These are phyloP conservation scores for Coemansia sp. DNA, from an alignment of 192 early-diverging fungal genomes.

Conservation along the genomic window DNA sequence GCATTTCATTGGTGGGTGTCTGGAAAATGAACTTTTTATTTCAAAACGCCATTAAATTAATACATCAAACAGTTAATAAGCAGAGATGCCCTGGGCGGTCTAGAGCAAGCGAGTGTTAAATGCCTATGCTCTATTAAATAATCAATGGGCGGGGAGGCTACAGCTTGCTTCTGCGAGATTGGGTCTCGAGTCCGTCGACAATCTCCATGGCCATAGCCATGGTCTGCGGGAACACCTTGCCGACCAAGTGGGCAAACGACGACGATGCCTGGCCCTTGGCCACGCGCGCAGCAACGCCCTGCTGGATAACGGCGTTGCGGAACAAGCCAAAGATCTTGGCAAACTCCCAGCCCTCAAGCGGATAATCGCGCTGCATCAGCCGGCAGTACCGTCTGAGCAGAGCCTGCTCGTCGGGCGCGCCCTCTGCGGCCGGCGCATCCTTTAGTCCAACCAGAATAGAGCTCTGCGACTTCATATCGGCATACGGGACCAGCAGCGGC, in stretches of 20 bases:
- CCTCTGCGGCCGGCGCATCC: slow-evolving; percentile 46
- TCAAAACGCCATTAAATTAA: slow-evolving; percentile 8
- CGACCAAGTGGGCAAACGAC: slow-evolving; percentile 51
- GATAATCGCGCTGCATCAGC: slow-evolving; percentile 59
- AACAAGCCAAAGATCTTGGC: slow-evolving; percentile 86
- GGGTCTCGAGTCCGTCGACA: slow-evolving; percentile 42
- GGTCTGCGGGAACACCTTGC: slow-evolving; percentile 32
- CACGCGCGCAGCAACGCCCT: slow-evolving; percentile 88
- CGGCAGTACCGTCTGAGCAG: slow-evolving; percentile 73
- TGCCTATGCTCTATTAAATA: too few species aligned
- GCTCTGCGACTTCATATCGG: slow-evolving; percentile 2
- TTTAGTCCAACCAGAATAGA: slow-evolving; percentile 47
- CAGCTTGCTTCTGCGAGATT: slow-evolving; percentile 34
- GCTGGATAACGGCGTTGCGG: slow-evolving; percentile 75
- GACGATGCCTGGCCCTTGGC: slow-evolving; percentile 85
- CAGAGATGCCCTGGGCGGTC: too few species aligned
- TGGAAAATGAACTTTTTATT: background rate
- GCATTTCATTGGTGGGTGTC: too few species aligned
- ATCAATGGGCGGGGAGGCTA: background rate
- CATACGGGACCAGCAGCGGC: slow-evolving; percentile 60
- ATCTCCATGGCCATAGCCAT: slow-evolving; percentile 60
- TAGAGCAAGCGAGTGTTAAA: slow-evolving; percentile 2
- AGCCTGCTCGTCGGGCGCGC: slow-evolving; percentile 64
- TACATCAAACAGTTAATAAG: too few species aligned
- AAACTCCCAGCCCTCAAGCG: slow-evolving; percentile 77